Evolutionary conservation across 2,329 filamentous ascomycete genomes (phyloP), one percentile per base, ranked within the genome.

Genomic region (Huntiella decipiens): DNA sequence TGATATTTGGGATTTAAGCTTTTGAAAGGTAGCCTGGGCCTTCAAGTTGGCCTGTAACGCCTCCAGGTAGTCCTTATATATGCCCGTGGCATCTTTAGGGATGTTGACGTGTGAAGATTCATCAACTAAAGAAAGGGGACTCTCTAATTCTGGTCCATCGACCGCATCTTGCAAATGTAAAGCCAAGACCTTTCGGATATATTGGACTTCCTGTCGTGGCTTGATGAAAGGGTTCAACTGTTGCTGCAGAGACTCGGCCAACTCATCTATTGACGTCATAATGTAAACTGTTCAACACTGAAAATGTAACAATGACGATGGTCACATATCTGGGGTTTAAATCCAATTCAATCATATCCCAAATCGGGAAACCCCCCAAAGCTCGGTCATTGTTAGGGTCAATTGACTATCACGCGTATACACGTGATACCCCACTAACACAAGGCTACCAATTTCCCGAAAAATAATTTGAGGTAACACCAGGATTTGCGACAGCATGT

Each of bases 11-110:
- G 28, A 38, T 13, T 43, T 57, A 13, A 62, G 53, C 22, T 57
- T 56, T 13, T 63, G 58, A 51, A 71, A 72, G 42, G 70, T 64
- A 34, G 61, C 60, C 15, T 63, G 64, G 1, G 73, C 72, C 43
- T 66, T 63, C 12, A 68, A 51, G 53, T 77, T 74, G 13, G 63
- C 65, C 47, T 63, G 62, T 4, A 76, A 55, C 2, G 70, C 71
- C 40, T 68, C 66, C 28, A 77, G 54, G 51, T 76, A 79, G 32
- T 71, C 66, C 52, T 62, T 64, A 43, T 73, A 68, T 12, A 68
- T 54, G 1, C 70, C 73, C 32, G 61, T 63, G 0, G 66, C 54
- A 16, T 64, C 61, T 3, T 61, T 51, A 15, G 61, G 56, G 11
- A 47, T 43, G 34, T 22, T 45, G 16, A 45, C 48, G 28, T 19